Evolutionary conservation across 2,329 filamentous ascomycete species (phyloP), one percentile per base, ranked within the genome.

Genomic region (Chaetomiaceae sp.): DNA sequence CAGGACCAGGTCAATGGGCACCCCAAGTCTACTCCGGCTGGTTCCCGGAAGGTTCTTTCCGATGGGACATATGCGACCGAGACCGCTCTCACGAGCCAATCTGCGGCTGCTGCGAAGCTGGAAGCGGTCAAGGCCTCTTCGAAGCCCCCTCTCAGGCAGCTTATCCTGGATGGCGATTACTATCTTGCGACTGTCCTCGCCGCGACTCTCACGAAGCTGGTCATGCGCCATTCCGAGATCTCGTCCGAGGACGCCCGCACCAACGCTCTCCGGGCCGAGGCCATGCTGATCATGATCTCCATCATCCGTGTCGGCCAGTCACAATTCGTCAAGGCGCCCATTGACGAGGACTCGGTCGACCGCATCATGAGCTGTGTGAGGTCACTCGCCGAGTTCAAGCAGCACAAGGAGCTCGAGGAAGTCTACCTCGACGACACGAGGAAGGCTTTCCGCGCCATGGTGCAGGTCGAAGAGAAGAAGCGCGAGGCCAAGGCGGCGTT

Each of bases 221-320:
- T 99, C 47, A 96, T 99, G 91, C 88, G 94, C 49, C 91, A 97
- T 69, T 88, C 90, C 2, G 91, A 97, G 68, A 91, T 97, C 56
- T 96, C 92, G 1, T 77, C 87, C 22, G 92, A 96, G 64, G 73
- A 79, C 39, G 88, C 89, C 39, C 87, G 94, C 36, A 97, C 92
- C 27, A 99, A 99, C 64, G 91, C 92, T 27, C 81, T 99, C 23
- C 87, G 90, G 46, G 94, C 94, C 3, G 94, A 99, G 72, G 94
- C 94, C 40, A 99, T 99, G 94, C 81, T 99, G 49, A 97, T 99
- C 68, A 96, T 97, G 91, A 96, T 99, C 64, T 97, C 94, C 5
- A 95, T 99, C 62, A 90, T 99, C 61, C 91, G 94, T 46, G 94
- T 96, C 56, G 94, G 94, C 37, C 94, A 99, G 72, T 97, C 92